Base-by-base conservation (phyloP, 176 grass and related monocot species). In the Oryza coarctata region DNA sequence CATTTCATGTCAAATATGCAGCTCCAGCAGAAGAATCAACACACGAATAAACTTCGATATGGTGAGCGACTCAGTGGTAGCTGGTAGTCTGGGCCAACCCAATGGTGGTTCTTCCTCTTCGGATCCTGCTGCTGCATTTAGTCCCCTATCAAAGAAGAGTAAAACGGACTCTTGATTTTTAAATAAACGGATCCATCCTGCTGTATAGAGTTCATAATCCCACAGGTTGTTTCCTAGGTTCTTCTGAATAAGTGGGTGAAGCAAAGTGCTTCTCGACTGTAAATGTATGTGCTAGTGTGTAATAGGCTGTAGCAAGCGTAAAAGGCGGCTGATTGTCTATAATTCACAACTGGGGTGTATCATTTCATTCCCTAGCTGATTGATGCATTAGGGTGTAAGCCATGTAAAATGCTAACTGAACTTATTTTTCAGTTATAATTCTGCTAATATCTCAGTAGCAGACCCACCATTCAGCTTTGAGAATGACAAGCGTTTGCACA, bases 21-120 rank as follows among this genome's bases (percentile, higher is more conserved):
- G 91, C 74, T 88, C 45, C 33, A 75, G 75, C 43, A 91, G 93
- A 80, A 93, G 89, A 84, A 76, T 84, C 25, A 95, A 82, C 57
- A 87, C 88, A 43, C 87, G 94, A 86, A 86, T 99, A 82, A 95
- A 93, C 74, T 99, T 99, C 11, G 93, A 95, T 60, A 75, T 94
- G 49, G 96, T 99, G 40, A 95, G 96, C 23, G 93, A 99, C 75
- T 93, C 96, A 6, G 83, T 99, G 63, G 96, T 99, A 65, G 93
- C 85, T 63, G 90, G 91, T 60, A 88, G 82, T 88, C 83, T 99
- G 45, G 87, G 77, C 45, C 90, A 84, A 83, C 82, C 82, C 81
- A 95, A 99, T 23, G 85, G 82, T 77, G 78, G 80, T 78, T 88
- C 87, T 70, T 67, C 76, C 69, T 87, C 93, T 40, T 85, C 89